phyloP scores from a whole-genome alignment of 306 rosid genomes.

The Cucurbita maxima region DNA sequence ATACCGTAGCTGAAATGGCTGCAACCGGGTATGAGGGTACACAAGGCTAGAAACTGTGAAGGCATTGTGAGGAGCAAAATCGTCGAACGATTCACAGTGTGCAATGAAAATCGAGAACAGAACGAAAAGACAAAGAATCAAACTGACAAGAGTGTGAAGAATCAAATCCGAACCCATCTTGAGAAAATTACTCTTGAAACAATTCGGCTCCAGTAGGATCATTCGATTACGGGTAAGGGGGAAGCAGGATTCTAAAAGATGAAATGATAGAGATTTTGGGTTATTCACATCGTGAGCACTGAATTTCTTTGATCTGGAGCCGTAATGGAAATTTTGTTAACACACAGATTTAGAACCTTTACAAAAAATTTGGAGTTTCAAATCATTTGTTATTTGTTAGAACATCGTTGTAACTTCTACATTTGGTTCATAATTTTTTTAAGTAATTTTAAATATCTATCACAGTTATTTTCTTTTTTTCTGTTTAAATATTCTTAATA shows the following conservation, averaged over 20 bases:
- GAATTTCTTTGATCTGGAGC: too few relatives aligned
- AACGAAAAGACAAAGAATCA: conserved; percentile 28
- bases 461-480: too few relatives aligned
- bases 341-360: too few relatives aligned
- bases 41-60: conserved; percentile 64
- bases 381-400: too few relatives aligned
- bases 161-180: conserved; percentile 43
- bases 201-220: not conserved
- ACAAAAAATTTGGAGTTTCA: too few relatives aligned
- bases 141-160: conserved; percentile 17
- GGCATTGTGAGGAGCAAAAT: conserved; percentile 19
- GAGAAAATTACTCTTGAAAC: not conserved
- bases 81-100: conserved; percentile 20
- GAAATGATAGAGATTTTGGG: not conserved
- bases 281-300: not conserved
- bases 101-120: conserved; percentile 24
- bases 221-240: conserved; percentile 14
- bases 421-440: too few relatives aligned
- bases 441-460: too few relatives aligned
- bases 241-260: not conserved
- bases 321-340: too few relatives aligned
- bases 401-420: too few relatives aligned
- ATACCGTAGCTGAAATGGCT: conserved; percentile 49
- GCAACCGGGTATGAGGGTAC: conserved; percentile 47
- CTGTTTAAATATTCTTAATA: too few relatives aligned